Evolutionary conservation across 2,329 filamentous ascomycete species (phyloP), one percentile per base, ranked within the genome.

Genomic region (Alternaria burnsii): DNA sequence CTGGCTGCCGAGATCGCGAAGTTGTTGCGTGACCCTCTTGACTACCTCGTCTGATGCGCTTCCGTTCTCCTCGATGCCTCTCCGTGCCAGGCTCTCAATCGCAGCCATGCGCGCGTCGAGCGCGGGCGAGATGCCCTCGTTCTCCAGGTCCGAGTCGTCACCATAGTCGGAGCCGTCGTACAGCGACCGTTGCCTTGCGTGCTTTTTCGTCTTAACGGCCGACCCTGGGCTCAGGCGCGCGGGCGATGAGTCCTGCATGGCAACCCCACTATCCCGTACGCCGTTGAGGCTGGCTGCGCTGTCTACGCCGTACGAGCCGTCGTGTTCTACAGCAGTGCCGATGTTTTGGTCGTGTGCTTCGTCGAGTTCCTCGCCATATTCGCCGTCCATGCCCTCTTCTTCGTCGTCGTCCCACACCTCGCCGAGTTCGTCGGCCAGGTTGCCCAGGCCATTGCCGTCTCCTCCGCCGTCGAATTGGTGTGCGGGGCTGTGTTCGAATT

Each of bases 381-480:
- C 73, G 32, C 71, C 78, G 52, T 83, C 82, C 24, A 80, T 81
- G 16, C 82, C 84, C 40, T 88, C 87, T 41, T 87, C 88, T 41
- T 87, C 88, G 9, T 88, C 89, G 34, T 88, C 88, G 43, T 86
- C 88, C 76, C 91, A 87, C 4, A 89, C 88, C 40, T 91, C 91
- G 1, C 90, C 92, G 48, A 95, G 82, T 78, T 95, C 92, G 77
- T 94, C 92, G 2, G 92, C 92, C 50, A 95, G 78, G 69, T 93
- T 94, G 32, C 91, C 92, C 63, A 93, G 82, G 9, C 89, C 89
- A 58, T 68, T 70, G 62, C 87, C 87, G 47, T 79, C 81, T 52
- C 74, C 76, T 16, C 70, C 75, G 10, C 74, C 76, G 53, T 77
- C 78, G 8, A 76, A 76, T 58, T 76, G 73, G 14, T 79, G 78